Evolutionary conservation across 1,139 yeast genomes (phyloP), one percentile per base, ranked within the genome.

Genomic region (Saccharomyces hybrid): DNA sequence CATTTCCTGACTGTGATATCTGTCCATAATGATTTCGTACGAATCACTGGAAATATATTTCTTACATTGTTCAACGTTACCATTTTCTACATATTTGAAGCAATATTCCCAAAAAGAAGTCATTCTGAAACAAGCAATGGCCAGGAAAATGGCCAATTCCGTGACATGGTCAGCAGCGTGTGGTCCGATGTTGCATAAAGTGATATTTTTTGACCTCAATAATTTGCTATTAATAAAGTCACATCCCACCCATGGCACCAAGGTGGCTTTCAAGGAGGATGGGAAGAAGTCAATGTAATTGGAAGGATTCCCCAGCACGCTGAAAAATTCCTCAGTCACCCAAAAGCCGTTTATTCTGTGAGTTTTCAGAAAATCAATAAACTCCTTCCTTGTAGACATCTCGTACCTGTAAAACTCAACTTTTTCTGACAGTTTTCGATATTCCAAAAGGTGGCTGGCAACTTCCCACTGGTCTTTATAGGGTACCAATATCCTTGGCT

Each of bases 191-290:
- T 88, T 84, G 59, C 88, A 81, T 55, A 87, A 73, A 4, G 72
- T 63, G 42, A 87, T 79, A n/a, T 78, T 78, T 27, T 72, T 70
- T 32, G 68, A 49, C 41, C 61, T 66, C 25, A 81, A 59, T 19
- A 64, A 67, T 8, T 66, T 72, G 3, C 77, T 76, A 66, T 86
- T 87, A 58, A 79, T 80, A 28, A 75, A 77, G 60, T 86, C 89
- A 61, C 75, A 77, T 0, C 96, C 96, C 2, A 87, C 91, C 54
- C 89, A 79, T 51, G 88, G 84, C 44, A 83, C 75, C 0, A 87
- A 75, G 48, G 88, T 74, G 7, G 85, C 75, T 63, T 80, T 79
- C 57, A 87, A 70, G 3, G 73, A 60, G 0, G 64, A 32, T 0
- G 95, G 95, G 11, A 80, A 74, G 26, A 73, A 67, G 2, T 73